Evolutionary conservation across 805 yeast genomes (phyloP), one percentile per base, ranked within the genome.

Genomic region (Ogataea thermomethanolica): DNA sequence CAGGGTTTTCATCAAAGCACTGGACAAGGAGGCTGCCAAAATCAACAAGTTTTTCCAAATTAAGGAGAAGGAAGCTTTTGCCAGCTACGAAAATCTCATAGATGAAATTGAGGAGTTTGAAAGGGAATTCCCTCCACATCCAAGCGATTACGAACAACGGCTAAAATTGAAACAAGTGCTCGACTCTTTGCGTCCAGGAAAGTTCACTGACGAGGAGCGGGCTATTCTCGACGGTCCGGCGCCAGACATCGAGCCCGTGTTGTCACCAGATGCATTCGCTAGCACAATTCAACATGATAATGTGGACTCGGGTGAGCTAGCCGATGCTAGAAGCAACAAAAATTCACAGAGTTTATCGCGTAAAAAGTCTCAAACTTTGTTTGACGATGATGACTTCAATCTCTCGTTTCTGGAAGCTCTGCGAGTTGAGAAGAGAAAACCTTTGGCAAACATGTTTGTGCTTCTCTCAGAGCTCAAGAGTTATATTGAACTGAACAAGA

Each of bases 381-480:
- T 60, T 25, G 69, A 65, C 25, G 70, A 61, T 11, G 67, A 60
- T 15, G 71, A 64, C 43, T 61, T 64, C 50, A 55, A 57, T 27
- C 40, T 66, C 24, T 55, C 67, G 21, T 61, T 66, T 41, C 50
- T 77, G 20, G 66, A 74, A 3, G 86, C 81, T 46, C 61, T 71
- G 44, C 68, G 70, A 45, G 77, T 84, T 45, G 79, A 85, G 7
- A 69, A 85, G 49, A 84, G 81, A 62, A 81, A 81, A 54, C 68
- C 89, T 43, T 60, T 83, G 7, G 71, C 79, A 30, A 74, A 81
- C 3, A 64, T 79, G 29, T 91, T 79, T 65, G 91, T 91, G 3
- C 67, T 76, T 13, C 66, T 89, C 14, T 82, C 90, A 7, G 98
- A 91, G 62, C 71, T 91, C 49, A 79, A 84, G 53, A 86, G 95